Percentiles rank a stretch among this genome's conserved stretches.
phyloP scores from a whole-genome alignment of 805 yeast genomes.

The Candida quercuum region DNA sequence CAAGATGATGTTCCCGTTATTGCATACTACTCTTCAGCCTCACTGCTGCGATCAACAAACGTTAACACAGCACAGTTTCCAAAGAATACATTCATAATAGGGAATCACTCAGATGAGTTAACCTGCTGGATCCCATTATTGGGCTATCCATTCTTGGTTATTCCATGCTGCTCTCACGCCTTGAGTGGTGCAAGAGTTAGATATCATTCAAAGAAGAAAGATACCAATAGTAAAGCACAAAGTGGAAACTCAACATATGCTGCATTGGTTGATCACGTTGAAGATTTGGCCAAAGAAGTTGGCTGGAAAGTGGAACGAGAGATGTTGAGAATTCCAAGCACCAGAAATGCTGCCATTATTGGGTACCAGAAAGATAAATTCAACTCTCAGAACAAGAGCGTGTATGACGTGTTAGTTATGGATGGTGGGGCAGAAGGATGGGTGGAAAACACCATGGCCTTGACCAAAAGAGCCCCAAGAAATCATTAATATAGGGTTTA shows the following conservation, averaged over 20 bases:
- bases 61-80: slow-evolving; percentile 66
- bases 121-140: slow-evolving; percentile 93
- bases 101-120: slow-evolving; percentile 92
- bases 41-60: slow-evolving; percentile 43
- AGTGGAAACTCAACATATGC: slow-evolving; percentile 65
- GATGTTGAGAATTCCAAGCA: slow-evolving; percentile 88
- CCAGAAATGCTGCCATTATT: slow-evolving; percentile 86
- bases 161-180: slow-evolving; percentile 93
- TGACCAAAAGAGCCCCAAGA: slow-evolving; percentile 68
- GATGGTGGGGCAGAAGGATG: slow-evolving; percentile 93
- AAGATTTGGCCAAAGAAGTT: slow-evolving; percentile 52
- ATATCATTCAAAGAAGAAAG: slow-evolving; percentile 41
- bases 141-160: slow-evolving; percentile 82
- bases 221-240: slow-evolving; percentile 15
- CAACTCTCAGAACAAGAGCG: slow-evolving; percentile 25
- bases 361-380: slow-evolving; percentile 45
- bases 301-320: slow-evolving; percentile 89
- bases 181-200: slow-evolving; percentile 72
- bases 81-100: slow-evolving; percentile 72
- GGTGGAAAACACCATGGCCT: slow-evolving; percentile 73
- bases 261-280: slow-evolving; percentile 81
- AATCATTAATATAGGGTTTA: slow-evolving; percentile 41
- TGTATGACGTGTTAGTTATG: slow-evolving; percentile 56
- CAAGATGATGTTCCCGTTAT: slow-evolving; percentile 36
- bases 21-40: slow-evolving; percentile 41